These are phyloP conservation scores for Hsuehochloa calcarea DNA, from an alignment of 176 grass and related monocot genomes.

Conservation along the genomic window DNA sequence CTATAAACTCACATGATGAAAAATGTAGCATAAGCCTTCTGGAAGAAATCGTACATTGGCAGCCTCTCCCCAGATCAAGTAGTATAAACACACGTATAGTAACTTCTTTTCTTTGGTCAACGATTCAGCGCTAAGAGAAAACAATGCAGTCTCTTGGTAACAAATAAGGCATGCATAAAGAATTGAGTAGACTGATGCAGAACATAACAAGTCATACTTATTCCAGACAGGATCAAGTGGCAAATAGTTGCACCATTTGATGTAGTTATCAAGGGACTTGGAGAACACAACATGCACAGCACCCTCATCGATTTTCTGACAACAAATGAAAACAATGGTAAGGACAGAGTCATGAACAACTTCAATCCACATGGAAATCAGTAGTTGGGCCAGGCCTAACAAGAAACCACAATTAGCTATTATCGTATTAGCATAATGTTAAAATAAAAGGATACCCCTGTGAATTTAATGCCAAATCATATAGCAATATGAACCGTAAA, in stretches of 20 bases:
- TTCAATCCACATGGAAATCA: neutral
- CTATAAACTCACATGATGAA: conserved; percentile 81
- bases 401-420: neutral
- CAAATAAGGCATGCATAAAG: conserved; percentile 14
- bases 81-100: conserved; percentile 87
- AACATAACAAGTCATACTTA: conserved; percentile 51
- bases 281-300: conserved; percentile 70
- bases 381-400: neutral
- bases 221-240: conserved; percentile 66
- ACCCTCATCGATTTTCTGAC: conserved; percentile 84
- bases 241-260: conserved; percentile 90
- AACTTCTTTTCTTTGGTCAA: conserved; percentile 87
- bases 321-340: conserved; percentile 34
- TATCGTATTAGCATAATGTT: neutral
- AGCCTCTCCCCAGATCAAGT: conserved; percentile 98
- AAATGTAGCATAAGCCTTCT: conserved; percentile 93
- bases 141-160: conserved; percentile 21
- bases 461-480: conserved; percentile 16
- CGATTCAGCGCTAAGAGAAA: conserved; percentile 56
- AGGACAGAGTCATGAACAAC: conserved; percentile 17
- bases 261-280: conserved; percentile 93
- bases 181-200: neutral
- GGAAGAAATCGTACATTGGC: conserved; percentile 87
- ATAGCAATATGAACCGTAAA: neutral
- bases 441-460: neutral